Evolutionary conservation across 495 filamentous ascomycete species (phyloP).

Genomic region (Aspergillus steynii): DNA sequence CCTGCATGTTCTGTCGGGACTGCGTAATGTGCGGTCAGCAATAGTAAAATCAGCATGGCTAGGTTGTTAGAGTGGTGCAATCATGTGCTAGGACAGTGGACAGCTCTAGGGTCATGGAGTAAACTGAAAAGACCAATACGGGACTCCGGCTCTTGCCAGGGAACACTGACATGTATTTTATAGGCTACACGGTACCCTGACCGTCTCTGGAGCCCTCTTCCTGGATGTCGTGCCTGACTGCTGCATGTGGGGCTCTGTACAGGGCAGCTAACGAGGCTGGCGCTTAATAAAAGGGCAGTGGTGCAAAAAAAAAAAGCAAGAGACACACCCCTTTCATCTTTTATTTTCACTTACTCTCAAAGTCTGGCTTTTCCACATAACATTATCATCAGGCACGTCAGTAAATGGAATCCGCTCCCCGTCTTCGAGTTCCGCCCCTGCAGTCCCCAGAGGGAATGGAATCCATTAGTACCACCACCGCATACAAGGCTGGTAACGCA

Average conservation of each 20-base stretch:
- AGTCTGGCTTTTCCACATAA: not conserved
- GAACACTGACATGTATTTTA: too few species aligned
- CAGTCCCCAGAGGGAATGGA: constrained; percentile 23
- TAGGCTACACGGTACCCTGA: too few species aligned
- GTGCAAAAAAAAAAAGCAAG: not conserved
- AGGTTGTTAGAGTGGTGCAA: too few species aligned
- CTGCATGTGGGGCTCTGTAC: too few species aligned
- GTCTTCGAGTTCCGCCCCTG: constrained; percentile 26
- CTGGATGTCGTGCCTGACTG: too few species aligned
- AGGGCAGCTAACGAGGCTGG: too few species aligned
- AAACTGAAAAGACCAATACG: too few species aligned
- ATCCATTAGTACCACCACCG: constrained; percentile 13
- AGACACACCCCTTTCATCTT: constrained; percentile 14
- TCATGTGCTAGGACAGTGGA: too few species aligned
- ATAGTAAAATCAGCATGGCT: not conserved
- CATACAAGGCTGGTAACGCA: constrained; percentile 8
- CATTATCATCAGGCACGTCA: not conserved
- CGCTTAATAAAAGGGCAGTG: too few species aligned
- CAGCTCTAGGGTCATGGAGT: too few species aligned
- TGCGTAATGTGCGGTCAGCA: not conserved
- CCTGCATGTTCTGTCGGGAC: not conserved
- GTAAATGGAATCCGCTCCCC: constrained; percentile 20
- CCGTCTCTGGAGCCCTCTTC: too few species aligned
- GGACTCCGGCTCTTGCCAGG: too few species aligned
- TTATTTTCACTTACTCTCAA: constrained; percentile 2